Conservation (phyloP, 2,329 filamentous ascomycete genomes). For the Aureobasidium melanogenum region DNA sequence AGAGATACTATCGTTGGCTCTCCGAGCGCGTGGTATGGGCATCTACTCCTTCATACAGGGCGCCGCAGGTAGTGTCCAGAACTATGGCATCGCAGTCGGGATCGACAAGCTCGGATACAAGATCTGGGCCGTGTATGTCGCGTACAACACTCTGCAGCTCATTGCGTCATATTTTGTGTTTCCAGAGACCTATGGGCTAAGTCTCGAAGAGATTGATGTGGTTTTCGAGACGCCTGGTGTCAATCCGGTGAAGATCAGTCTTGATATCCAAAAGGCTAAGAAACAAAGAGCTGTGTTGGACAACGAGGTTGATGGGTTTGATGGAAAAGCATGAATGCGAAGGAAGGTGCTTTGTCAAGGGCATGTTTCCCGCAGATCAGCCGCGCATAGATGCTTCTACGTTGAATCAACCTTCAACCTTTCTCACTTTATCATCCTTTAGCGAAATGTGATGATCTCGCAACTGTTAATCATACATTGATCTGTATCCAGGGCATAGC, state of each 20-base stretch:
- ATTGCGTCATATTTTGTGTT: constrained; percentile 42
- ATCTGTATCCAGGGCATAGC: too few relatives aligned
- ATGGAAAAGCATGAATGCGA: neutral
- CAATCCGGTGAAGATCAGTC: constrained; percentile 35
- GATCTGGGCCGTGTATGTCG: constrained; percentile 44
- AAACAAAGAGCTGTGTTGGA: constrained; percentile 14
- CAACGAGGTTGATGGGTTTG: neutral
- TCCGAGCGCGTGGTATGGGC: constrained; percentile 15
- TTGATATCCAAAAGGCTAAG: constrained; percentile 26
- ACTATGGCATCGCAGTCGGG: constrained; percentile 40
- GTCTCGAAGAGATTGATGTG: constrained; percentile 49
- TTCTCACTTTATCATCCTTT: too few relatives aligned
- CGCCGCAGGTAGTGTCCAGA: constrained; percentile 35
- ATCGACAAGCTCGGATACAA: constrained; percentile 41
- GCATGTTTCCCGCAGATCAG: neutral
- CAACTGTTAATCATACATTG: too few relatives aligned
- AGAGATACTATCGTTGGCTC: neutral
- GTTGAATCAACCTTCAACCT: too few relatives aligned
- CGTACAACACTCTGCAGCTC: constrained; percentile 42
- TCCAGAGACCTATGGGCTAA: constrained; percentile 42
- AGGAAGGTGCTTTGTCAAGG: neutral
- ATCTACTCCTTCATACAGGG: constrained; percentile 38
- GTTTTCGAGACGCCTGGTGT: constrained; percentile 45
- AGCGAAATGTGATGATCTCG: too few relatives aligned
- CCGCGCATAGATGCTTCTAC: neutral